phyloP scores from a whole-genome alignment of 768 basidiomycete genomes.

The Agaricus sinodeliciosus region DNA sequence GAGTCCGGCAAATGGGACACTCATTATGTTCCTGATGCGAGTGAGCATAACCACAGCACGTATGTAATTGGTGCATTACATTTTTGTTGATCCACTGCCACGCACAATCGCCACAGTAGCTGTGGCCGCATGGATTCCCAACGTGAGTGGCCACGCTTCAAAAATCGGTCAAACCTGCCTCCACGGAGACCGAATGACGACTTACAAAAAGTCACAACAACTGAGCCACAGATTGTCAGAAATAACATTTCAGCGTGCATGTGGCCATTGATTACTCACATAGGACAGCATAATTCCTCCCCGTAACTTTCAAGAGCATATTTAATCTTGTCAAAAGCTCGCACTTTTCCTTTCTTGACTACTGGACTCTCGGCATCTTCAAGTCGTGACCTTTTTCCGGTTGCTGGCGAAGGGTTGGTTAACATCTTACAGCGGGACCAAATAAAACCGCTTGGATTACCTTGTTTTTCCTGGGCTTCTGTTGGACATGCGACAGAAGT shows the following conservation, averaged over 20 bases:
- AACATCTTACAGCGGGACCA: too few species aligned
- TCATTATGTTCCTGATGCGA: conserved; percentile 25
- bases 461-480: background rate
- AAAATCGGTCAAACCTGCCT: background rate
- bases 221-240: conserved; percentile 26
- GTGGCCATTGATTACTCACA: conserved; percentile 38
- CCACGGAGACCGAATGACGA: conserved; percentile 1
- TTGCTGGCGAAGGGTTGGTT: too few species aligned
- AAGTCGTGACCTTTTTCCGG: conserved; percentile 14
- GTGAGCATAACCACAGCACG: background rate
- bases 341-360: conserved; percentile 40
- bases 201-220: conserved; percentile 68
- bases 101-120: conserved; percentile 62
- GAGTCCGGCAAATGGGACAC: conserved; percentile 58
- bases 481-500: background rate
- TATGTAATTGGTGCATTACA: conserved; percentile 27
- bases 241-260: background rate
- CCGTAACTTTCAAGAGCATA: conserved; percentile 43
- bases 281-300: conserved; percentile 63
- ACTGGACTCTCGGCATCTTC: conserved; percentile 9
- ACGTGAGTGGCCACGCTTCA: conserved; percentile 54
- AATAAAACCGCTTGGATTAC: background rate
- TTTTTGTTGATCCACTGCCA: conserved; percentile 51
- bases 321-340: conserved; percentile 19
- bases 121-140: conserved; percentile 70